These are phyloP conservation scores for Colletotrichum sp. DNA, from an alignment of 2,329 filamentous ascomycete genomes.

Conservation along the genomic window DNA sequence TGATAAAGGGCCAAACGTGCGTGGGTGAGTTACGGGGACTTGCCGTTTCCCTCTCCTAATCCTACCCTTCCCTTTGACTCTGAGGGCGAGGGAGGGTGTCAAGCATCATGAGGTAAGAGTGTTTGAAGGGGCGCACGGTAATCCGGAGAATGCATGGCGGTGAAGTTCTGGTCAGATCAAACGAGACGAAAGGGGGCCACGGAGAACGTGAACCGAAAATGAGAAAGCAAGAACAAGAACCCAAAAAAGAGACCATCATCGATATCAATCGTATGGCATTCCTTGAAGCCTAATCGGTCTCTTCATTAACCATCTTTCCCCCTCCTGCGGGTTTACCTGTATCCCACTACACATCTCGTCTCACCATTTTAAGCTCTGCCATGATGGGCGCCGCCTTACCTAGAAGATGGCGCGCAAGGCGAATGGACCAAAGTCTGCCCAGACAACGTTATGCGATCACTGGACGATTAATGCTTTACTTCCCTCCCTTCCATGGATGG, in stretches of 20 bases:
- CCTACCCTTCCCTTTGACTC: neutral
- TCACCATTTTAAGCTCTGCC: constrained; percentile 7
- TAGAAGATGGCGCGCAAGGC: neutral
- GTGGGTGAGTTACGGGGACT: neutral
- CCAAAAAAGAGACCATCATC: neutral
- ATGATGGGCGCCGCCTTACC: constrained; percentile 1
- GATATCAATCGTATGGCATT: neutral
- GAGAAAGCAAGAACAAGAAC: neutral
- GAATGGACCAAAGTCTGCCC: neutral
- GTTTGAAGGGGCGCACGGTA: neutral
- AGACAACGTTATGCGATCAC: neutral
- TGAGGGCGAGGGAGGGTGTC: neutral
- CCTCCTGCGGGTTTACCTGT: neutral
- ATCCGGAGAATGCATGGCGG: neutral
- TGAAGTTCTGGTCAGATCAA: neutral
- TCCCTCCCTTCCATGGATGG: neutral
- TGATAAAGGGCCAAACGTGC: neutral
- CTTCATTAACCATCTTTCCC: neutral
- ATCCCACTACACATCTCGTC: neutral
- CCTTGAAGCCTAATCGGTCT: neutral
- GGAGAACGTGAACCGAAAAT: neutral
- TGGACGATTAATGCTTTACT: constrained; percentile 3
- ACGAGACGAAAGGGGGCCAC: neutral
- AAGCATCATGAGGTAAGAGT: neutral
- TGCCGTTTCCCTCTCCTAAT: neutral